phyloP scores from a whole-genome alignment of 2,329 filamentous ascomycete genomes.

The Ramularia collo-cygni region DNA sequence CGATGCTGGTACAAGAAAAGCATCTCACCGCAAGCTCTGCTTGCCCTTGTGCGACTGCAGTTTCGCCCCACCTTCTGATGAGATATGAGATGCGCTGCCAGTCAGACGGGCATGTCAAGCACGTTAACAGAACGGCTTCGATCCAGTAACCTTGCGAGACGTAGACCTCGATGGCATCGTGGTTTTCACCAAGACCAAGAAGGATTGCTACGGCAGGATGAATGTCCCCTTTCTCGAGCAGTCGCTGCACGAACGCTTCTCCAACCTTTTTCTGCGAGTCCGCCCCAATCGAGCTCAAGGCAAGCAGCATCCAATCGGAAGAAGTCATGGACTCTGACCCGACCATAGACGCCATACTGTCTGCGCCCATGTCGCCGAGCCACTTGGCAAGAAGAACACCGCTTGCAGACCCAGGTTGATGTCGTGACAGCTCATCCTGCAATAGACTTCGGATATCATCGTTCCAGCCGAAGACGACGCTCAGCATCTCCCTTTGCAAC shows the following conservation, averaged over 20 bases:
- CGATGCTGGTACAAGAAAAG: constrained; percentile 83
- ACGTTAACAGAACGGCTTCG: constrained; percentile 86
- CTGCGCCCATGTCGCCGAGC: constrained; percentile 78
- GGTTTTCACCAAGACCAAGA: constrained; percentile 82
- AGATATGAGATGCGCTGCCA: constrained; percentile 89
- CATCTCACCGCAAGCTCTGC: constrained; percentile 86
- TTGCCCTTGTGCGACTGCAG: constrained; percentile 77
- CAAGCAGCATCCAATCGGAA: constrained; percentile 94
- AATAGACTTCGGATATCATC: constrained; percentile 75
- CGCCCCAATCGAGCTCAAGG: constrained; percentile 74
- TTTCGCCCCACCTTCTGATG: constrained; percentile 90
- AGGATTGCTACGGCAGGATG: constrained; percentile 90
- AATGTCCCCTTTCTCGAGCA: constrained; percentile 82
- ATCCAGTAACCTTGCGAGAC: constrained; percentile 84
- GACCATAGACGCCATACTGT: constrained; percentile 70
- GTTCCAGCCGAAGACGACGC: constrained; percentile 91
- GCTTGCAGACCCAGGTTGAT: constrained; percentile 65
- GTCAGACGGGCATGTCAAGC: constrained; percentile 71
- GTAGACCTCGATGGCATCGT: constrained; percentile 95
- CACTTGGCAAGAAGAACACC: constrained; percentile 84
- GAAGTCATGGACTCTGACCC: constrained; percentile 80
- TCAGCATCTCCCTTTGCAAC: constrained; percentile 82
- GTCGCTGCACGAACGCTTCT: constrained; percentile 79
- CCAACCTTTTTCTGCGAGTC: constrained; percentile 81
- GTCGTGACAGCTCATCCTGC: constrained; percentile 72